Conservation (phyloP, 305 asterid species). For the Caryopteris hybrid region DNA sequence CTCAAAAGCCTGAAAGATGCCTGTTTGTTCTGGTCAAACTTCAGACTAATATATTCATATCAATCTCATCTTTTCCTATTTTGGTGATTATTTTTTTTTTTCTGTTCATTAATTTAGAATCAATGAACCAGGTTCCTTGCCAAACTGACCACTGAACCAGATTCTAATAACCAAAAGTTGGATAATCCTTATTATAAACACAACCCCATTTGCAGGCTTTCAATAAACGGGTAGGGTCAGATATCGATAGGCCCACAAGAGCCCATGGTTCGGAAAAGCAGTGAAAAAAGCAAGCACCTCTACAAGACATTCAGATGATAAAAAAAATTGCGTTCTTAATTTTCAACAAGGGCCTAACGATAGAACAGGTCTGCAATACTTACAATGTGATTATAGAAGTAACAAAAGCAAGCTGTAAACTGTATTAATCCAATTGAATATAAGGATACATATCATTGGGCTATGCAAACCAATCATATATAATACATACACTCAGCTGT, state of each 20-base stretch:
- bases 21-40: background rate
- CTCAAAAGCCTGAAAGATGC: background rate
- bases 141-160: background rate
- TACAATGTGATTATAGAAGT: background rate
- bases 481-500: conserved; percentile 33
- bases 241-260: no score
- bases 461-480: conserved; percentile 31
- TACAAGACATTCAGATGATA: background rate
- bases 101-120: background rate
- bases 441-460: conserved; percentile 37
- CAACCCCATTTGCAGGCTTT: background rate
- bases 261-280: background rate
- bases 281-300: background rate
- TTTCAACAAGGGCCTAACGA: background rate
- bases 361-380: background rate
- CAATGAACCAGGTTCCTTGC: background rate
- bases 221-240: background rate
- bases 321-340: background rate
- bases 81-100: background rate
- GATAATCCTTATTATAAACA: background rate
- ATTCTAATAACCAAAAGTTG: background rate
- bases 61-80: background rate
- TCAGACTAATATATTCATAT: background rate
- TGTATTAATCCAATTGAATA: conserved; percentile 30
- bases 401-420: conserved; percentile 22